These are phyloP conservation scores for Fusarium chlamydosporum DNA, from an alignment of 2,329 filamentous ascomycete genomes.

Conservation along the genomic window DNA sequence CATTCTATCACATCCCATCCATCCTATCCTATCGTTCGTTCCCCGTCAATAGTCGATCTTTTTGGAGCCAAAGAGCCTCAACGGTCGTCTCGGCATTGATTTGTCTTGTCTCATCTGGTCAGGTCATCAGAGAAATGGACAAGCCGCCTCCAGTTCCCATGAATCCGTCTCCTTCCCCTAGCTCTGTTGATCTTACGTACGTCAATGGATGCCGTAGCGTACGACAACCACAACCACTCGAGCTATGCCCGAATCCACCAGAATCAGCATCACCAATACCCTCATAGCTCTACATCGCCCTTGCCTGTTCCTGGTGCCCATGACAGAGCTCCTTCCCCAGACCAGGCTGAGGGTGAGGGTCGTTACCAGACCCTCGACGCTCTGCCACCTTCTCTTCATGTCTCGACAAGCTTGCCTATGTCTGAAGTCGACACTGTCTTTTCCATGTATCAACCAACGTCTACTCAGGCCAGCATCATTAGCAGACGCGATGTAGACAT, in stretches of 20 bases:
- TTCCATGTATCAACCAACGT: constrained; percentile 50
- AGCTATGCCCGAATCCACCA: constrained; percentile 30
- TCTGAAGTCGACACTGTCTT: constrained; percentile 51
- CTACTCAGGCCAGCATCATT: constrained; percentile 50
- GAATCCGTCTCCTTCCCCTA: constrained; percentile 34
- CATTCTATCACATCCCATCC: constrained; percentile 6
- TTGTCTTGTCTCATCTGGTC: constrained; percentile 24
- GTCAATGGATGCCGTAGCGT: constrained; percentile 44
- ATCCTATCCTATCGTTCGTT: constrained; percentile 10
- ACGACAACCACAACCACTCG: constrained; percentile 36
- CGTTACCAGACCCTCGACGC: constrained; percentile 33
- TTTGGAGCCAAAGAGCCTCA: constrained; percentile 36
- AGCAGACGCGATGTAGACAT: constrained; percentile 49
- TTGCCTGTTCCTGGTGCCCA: constrained; percentile 37
- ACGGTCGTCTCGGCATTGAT: constrained; percentile 30
- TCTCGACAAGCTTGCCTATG: constrained; percentile 45
- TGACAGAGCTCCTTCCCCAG: constrained; percentile 22
- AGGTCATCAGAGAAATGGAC: constrained; percentile 41
- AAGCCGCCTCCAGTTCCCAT: constrained; percentile 39
- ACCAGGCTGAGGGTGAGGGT: constrained; percentile 26
- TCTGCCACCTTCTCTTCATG: constrained; percentile 28
- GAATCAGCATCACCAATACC: constrained; percentile 17
- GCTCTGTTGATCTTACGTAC: constrained; percentile 36
- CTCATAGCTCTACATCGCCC: constrained; percentile 28
- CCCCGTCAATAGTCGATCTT: constrained; percentile 12